These are phyloP conservation scores for Geum urbanum DNA, from an alignment of 306 rosid species.

Conservation along the genomic window DNA sequence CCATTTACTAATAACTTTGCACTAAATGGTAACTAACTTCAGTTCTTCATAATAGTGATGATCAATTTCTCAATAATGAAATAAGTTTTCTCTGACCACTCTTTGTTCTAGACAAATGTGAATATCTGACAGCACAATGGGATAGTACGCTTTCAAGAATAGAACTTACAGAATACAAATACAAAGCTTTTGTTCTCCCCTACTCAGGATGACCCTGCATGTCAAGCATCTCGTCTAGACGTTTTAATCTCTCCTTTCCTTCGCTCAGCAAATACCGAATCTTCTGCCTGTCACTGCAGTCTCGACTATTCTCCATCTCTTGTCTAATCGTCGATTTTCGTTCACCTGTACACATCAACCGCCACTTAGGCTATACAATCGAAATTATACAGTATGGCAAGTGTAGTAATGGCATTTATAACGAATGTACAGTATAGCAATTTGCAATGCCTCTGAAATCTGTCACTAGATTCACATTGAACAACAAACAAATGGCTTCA, in stretches of 20 bases:
- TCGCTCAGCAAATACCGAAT: constrained; percentile 71
- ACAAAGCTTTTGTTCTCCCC: neutral
- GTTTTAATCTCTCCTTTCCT: constrained; percentile 74
- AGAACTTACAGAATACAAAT: neutral
- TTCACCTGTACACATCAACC: constrained; percentile 48
- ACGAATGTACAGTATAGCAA: neutral
- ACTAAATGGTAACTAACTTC: too few relatives aligned
- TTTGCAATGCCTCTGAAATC: neutral
- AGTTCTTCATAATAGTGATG: neutral
- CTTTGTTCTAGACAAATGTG: neutral
- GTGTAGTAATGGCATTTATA: neutral
- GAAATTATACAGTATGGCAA: too few relatives aligned
- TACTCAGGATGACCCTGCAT: constrained; percentile 62
- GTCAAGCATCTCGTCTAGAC: constrained; percentile 77
- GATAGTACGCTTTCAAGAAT: neutral
- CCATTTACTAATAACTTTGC: too few relatives aligned
- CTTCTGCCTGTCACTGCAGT: constrained; percentile 61
- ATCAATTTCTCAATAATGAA: neutral
- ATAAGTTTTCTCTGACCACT: neutral
- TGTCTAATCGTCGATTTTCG: constrained; percentile 62
- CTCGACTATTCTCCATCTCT: constrained; percentile 71
- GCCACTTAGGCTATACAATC: neutral
- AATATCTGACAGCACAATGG: neutral
- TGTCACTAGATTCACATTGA: neutral
- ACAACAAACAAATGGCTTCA: neutral